Conservation (phyloP, 176 grass and related monocot species). For the Oryza officinalis region DNA sequence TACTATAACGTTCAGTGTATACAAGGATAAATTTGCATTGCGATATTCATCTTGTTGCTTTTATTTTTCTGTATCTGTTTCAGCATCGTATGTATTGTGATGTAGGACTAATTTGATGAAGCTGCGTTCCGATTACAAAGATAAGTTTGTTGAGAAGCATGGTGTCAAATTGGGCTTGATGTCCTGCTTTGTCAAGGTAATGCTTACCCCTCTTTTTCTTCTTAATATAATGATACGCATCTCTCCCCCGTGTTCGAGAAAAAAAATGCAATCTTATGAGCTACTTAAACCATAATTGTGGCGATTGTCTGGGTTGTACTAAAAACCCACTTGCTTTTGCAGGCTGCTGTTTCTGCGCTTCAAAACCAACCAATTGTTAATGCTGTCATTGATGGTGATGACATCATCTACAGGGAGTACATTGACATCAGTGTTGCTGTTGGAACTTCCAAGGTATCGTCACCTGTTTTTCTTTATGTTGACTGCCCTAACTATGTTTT, state of each 20-base stretch:
- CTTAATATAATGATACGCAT: no score
- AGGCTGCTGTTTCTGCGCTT: conserved; percentile 76
- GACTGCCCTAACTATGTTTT: not conserved
- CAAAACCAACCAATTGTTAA: conserved; percentile 78
- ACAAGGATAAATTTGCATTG: not conserved
- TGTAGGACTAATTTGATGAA: conserved; percentile 91
- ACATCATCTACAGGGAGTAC: conserved; percentile 80
- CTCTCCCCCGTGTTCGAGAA: no score
- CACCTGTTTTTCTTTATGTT: conserved; percentile 28
- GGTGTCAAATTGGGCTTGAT: conserved; percentile 85
- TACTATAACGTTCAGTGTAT: not conserved
- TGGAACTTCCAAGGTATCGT: conserved; percentile 69
- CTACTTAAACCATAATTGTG: not conserved
- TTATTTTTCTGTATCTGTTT: conserved; percentile 6
- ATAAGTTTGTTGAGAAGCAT: conserved; percentile 77
- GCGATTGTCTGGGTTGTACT: conserved; percentile 15
- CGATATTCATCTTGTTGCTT: not conserved
- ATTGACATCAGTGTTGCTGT: conserved; percentile 77
- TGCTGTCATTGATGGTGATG: conserved; percentile 84
- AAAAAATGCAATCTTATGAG: not conserved
- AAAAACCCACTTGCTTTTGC: conserved; percentile 34
- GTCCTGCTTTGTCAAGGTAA: conserved; percentile 86
- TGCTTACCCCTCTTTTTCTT: not conserved
- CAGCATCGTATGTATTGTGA: not conserved
- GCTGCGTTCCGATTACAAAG: conserved; percentile 75